Base-by-base conservation (phyloP, 352 stramenopile species). In the Pythium rishiriense region DNA sequence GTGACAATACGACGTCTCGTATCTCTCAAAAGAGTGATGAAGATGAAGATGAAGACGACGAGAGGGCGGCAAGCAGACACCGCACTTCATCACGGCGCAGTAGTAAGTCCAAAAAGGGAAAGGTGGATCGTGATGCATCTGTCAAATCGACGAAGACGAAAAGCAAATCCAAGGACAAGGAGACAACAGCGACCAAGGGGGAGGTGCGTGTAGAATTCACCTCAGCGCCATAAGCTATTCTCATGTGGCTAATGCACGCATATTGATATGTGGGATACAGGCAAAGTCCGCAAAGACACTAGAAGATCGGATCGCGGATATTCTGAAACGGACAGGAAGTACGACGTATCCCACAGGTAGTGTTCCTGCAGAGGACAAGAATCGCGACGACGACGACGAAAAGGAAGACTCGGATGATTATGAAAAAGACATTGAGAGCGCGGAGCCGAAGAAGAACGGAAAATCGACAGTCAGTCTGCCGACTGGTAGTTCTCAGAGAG, bases 311-410 rank as follows among this genome's bases (percentile, higher is more conserved):
- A 73, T 93, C 12, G 79, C 83, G 0, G 67, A 90, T 47, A 93
- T 95, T 46, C 64, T 95, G 22, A 85, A 91, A 56, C 81, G 86
- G 9, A 91, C 84, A 12, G 86, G 86, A 0, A 93, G 81, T 49
- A 75, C 81, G 7, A 68, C 79, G 7, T 62, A 73, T 26, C 55
- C 75, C 4, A 26, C 52, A 17, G 47, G 59, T 0, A 12, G 5
- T 3, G 41, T 24, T n/a, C 25, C 37, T 25, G 14, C 66, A 5
- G 61, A 58, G 24, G 37, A 64, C 26, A 37, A 58, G 45, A 46
- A 48, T 45, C 28, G 58, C 7, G 37, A 53, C 28, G 37, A 46
- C 14, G 48, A 62, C 4, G 50, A 62, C 1, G 19, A 51, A 11
- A 50, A 53, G 19, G 35, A 48, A 45, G 45, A 58, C 4, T 42